phyloP scores from a whole-genome alignment of 1,139 yeast species.

The Geotrichum phurueaensis region DNA sequence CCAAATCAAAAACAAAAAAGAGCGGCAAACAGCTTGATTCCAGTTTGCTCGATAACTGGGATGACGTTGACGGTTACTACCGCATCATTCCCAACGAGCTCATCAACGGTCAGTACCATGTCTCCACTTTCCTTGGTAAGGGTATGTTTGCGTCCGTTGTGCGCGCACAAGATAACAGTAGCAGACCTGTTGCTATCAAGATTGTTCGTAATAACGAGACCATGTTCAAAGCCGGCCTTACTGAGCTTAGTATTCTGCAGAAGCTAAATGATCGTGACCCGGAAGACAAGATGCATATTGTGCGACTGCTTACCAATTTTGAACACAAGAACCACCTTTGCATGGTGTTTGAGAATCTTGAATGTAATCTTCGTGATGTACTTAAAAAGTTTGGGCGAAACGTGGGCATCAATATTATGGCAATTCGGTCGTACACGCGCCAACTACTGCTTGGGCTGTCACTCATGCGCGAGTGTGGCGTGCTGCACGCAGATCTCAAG shows the following conservation, averaged over 20 bases:
- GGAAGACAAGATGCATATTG: slow-evolving; percentile 57
- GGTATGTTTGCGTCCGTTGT: slow-evolving; percentile 49
- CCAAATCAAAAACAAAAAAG: not conserved
- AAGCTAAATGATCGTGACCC: slow-evolving; percentile 68
- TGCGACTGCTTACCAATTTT: slow-evolving; percentile 68
- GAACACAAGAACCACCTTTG: slow-evolving; percentile 85
- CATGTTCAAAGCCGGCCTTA: slow-evolving; percentile 59
- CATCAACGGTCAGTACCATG: slow-evolving; percentile 56
- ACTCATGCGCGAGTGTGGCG: slow-evolving; percentile 66
- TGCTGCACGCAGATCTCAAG: slow-evolving; percentile 82
- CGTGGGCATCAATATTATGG: slow-evolving; percentile 56
- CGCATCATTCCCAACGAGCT: slow-evolving; percentile 66
- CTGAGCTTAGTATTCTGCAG: slow-evolving; percentile 67
- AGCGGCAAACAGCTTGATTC: slow-evolving; percentile 25
- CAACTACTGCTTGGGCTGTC: slow-evolving; percentile 75
- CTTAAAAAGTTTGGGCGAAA: slow-evolving; percentile 71
- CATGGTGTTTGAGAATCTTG: slow-evolving; percentile 73
- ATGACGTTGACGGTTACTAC: slow-evolving; percentile 80
- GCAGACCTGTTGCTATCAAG: slow-evolving; percentile 69
- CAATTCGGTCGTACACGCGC: slow-evolving; percentile 74
- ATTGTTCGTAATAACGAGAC: slow-evolving; percentile 48
- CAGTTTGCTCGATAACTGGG: slow-evolving; percentile 34
- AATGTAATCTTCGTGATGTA: slow-evolving; percentile 74
- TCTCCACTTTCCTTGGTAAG: slow-evolving; percentile 87
- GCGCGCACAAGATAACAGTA: slow-evolving; percentile 26